A percentile compares a stretch with the other conserved stretches of the same genome.
phyloP scores from a whole-genome alignment of 2,329 filamentous ascomycete species.

The Coniella vitis region DNA sequence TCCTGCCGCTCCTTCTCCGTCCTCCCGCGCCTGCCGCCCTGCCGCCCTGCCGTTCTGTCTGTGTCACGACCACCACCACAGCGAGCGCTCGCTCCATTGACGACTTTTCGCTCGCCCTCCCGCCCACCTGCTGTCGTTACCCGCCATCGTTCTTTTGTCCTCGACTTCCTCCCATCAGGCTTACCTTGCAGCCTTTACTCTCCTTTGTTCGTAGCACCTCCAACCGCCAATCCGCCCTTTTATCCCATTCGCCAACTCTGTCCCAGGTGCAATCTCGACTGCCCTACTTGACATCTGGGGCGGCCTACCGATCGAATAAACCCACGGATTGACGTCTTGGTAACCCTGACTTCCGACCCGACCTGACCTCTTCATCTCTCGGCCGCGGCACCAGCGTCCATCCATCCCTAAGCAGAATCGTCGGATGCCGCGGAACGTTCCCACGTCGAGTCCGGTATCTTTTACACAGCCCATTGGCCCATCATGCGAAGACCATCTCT shows the following conservation, averaged over 20 bases:
- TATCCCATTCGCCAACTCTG: background rate
- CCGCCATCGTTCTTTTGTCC: background rate
- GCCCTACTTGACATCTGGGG: too few species aligned
- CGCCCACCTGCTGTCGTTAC: background rate
- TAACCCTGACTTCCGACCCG: background rate
- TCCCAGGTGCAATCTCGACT: too few species aligned
- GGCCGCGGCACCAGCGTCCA: background rate
- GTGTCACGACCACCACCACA: background rate
- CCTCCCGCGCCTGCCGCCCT: too few species aligned
- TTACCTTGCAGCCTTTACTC: background rate
- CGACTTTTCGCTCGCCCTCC: background rate
- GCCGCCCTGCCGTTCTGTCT: background rate
- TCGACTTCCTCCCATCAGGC: background rate
- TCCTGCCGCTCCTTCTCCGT: background rate
- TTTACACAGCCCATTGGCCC: constrained; percentile 41
- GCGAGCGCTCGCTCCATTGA: background rate
- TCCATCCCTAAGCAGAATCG: background rate
- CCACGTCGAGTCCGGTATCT: background rate
- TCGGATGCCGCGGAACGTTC: background rate
- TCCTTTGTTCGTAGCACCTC: background rate
- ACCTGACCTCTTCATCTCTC: background rate
- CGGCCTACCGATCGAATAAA: too few species aligned
- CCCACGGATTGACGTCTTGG: too few species aligned
- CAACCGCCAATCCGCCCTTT: background rate
- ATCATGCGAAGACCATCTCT: constrained; percentile 25